A percentile compares a stretch with the other conserved stretches of the same genome.
These are phyloP conservation scores for Schwanniomyces pseudopolymorphus DNA, from an alignment of 805 yeast genomes.

Conservation along the genomic window DNA sequence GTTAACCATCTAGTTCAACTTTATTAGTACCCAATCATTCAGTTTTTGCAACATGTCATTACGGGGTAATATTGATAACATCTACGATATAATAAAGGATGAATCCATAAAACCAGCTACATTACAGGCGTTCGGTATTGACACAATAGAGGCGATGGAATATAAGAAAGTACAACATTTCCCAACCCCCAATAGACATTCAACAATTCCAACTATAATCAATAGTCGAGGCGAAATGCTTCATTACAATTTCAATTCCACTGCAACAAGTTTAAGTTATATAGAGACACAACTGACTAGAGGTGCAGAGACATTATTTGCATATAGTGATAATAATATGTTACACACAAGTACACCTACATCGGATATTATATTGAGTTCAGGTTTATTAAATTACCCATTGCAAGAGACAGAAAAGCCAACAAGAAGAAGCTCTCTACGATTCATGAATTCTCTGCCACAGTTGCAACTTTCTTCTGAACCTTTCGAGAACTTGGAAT, in stretches of 20 bases:
- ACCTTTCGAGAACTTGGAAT: conserved; percentile 4
- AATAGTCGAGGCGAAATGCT: conserved; percentile 1
- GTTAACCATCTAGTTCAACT: too few species aligned
- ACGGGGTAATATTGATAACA: conserved; percentile 22
- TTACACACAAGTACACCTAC: neutral
- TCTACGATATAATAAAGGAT: conserved; percentile 17
- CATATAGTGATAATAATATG: neutral
- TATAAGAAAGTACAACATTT: conserved; percentile 1
- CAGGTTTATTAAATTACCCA: neutral
- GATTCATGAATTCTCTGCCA: neutral
- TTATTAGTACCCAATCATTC: neutral
- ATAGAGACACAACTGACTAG: neutral
- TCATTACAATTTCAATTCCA: neutral
- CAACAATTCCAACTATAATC: neutral
- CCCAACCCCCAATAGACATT: neutral
- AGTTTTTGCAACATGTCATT: conserved; percentile 5
- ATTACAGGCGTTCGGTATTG: conserved; percentile 13
- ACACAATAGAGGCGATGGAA: neutral
- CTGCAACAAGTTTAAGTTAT: neutral
- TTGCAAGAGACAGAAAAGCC: neutral
- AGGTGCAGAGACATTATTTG: neutral
- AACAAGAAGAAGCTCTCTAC: neutral
- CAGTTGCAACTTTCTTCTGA: conserved; percentile 3
- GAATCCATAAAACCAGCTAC: conserved; percentile 14
- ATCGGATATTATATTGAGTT: neutral